A percentile compares a stretch with the other conserved stretches of the same genome.
These are phyloP conservation scores for Gossypium arboreum DNA, from an alignment of 345 rosid species.

Conservation along the genomic window DNA sequence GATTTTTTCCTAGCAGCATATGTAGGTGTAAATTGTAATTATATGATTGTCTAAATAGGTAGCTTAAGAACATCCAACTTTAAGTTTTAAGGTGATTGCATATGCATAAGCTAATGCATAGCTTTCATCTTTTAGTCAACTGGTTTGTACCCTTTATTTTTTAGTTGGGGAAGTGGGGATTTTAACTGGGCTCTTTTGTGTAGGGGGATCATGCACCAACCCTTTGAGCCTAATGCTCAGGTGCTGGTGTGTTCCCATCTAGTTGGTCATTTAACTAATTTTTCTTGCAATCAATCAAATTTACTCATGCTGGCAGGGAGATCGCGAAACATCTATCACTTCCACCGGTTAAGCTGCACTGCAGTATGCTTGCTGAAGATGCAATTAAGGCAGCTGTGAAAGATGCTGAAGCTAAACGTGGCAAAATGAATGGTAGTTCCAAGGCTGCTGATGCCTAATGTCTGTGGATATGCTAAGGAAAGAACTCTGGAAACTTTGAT, in stretches of 20 bases:
- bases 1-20: not conserved
- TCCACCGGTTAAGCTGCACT: constrained; percentile 97
- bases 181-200: not conserved
- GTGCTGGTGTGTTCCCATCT: not conserved
- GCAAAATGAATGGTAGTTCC: constrained; percentile 27
- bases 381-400: constrained; percentile 98
- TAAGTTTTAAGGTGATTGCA: not conserved
- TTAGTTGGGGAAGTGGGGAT: not conserved
- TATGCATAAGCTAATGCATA: not conserved
- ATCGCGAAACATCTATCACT: constrained; percentile 97
- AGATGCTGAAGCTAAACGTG: constrained; percentile 69
- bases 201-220: not conserved
- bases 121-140: not conserved
- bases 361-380: constrained; percentile 99
- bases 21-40: not conserved
- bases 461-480: not conserved
- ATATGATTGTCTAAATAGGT: not conserved
- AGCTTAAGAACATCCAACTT: not conserved
- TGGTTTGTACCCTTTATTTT: not conserved
- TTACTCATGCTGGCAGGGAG: constrained; percentile 40
- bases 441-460: constrained; percentile 48
- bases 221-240: not conserved
- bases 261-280: not conserved
- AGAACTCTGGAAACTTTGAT: not conserved
- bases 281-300: not conserved